Base-by-base conservation (phyloP, 208 protist genomes). In the Phytomonas serpens region DNA sequence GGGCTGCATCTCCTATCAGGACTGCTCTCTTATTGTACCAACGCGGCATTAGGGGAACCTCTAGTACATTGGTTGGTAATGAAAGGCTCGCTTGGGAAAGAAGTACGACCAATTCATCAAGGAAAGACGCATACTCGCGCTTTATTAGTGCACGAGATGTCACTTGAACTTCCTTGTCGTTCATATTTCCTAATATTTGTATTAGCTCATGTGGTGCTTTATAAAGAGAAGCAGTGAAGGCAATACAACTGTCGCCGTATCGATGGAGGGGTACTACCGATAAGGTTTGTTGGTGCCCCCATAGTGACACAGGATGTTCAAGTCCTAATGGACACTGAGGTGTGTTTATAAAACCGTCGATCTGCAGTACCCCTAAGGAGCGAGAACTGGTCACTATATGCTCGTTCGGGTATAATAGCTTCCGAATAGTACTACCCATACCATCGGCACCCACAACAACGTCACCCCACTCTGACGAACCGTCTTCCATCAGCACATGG, bases 1-100 rank as follows among this genome's bases (percentile, higher is more conserved):
- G 92, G 1, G 92, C 92, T 0, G 92, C 88, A 67, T 96, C 92
- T 16, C 92, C 92, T 47, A 94, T 83, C 9, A 96, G 71, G 62
- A 96, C 86, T 4, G 92, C 92, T 4, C 92, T 80, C 29, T 86
- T 86, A 76, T 96, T 96, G 77, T 80, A 94, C 89, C 92, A 96
- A 27, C 89, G 84, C 32, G 92, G 88, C 88, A 96, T 94, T 51
- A 96, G 78, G 33, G 92, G 92, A 19, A 93, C 89, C 75, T 96
- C 89, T 33, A 93, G 52, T 23, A 87, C 68, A 79, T 94, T 87
- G n/a, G 76, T 81, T 13, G 85, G 85, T 23, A 92, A 69, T 62
- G 86, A 89, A 31, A 94, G 40, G 32, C 80, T 80, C 27, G 87
- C 89, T 14, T 64, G 33, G 5, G 72, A 36, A 5, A 96, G 75